phyloP scores from a whole-genome alignment of 1,139 yeast genomes.

The Hansenula anomala region DNA sequence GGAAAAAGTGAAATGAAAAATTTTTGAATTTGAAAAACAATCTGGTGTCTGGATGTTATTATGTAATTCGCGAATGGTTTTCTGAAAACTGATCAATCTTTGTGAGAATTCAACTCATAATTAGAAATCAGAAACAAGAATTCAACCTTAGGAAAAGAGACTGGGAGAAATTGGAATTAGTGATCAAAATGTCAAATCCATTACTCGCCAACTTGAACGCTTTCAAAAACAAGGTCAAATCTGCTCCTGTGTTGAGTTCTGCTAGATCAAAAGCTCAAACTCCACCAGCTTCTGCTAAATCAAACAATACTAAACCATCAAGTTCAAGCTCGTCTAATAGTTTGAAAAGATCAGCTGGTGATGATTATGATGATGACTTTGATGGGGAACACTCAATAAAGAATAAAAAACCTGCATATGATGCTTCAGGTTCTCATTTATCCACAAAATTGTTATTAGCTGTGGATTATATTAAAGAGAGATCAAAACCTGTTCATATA shows the following conservation, averaged over 20 bases:
- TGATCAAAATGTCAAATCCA: slow-evolving; percentile 37
- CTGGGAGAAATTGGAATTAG: too few relatives aligned
- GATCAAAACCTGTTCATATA: slow-evolving; percentile 64
- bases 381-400: slow-evolving; percentile 23
- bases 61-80: too few relatives aligned
- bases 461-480: slow-evolving; percentile 74
- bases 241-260: slow-evolving; percentile 12
- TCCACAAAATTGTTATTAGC: slow-evolving; percentile 83
- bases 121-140: too few relatives aligned
- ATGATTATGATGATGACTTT: slow-evolving; percentile 21
- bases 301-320: neutral
- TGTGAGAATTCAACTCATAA: too few relatives aligned
- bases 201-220: slow-evolving; percentile 51
- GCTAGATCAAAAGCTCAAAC: slow-evolving; percentile 27
- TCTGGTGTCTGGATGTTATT: neutral
- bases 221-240: slow-evolving; percentile 45
- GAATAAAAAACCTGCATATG: slow-evolving; percentile 29
- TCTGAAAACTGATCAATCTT: too few relatives aligned
- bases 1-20: neutral
- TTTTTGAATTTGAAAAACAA: neutral
- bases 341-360: slow-evolving; percentile 11
- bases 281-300: slow-evolving; percentile 10
- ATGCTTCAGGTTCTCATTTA: slow-evolving; percentile 52
- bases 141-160: too few relatives aligned
- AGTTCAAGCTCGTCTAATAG: slow-evolving; percentile 9